Conservation (phyloP, 2,329 filamentous ascomycete species). For the Penicillium sp. region DNA sequence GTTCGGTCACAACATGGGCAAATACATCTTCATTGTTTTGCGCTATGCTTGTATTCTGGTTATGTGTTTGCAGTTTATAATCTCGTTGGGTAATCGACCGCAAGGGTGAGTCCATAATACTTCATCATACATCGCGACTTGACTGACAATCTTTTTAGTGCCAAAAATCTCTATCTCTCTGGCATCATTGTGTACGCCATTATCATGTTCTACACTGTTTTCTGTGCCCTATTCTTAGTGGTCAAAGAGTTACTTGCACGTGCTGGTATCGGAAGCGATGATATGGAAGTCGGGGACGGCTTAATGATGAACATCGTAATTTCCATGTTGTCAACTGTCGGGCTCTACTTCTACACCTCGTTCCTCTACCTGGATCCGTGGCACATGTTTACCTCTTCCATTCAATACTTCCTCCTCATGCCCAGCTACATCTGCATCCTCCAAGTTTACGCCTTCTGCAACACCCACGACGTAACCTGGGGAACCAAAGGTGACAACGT, state of each 20-base stretch:
- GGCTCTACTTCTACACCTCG: constrained; percentile 93
- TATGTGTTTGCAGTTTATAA: constrained; percentile 92
- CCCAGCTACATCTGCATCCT: constrained; percentile 95
- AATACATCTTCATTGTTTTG: constrained; percentile 80
- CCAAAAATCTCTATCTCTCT: constrained; percentile 81
- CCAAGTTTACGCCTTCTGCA: constrained; percentile 98
- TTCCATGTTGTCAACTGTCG: constrained; percentile 81
- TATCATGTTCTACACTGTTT: constrained; percentile 95
- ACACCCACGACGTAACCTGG: constrained; percentile 98
- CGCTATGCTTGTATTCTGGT: constrained; percentile 82
- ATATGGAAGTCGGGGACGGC: constrained; percentile 69
- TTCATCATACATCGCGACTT: neutral
- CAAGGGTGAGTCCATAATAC: constrained; percentile 60
- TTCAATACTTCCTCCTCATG: constrained; percentile 88
- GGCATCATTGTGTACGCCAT: constrained; percentile 87
- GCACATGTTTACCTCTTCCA: constrained; percentile 95
- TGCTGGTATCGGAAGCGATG: constrained; percentile 39
- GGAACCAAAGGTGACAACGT: constrained; percentile 98
- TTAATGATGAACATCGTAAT: constrained; percentile 94
- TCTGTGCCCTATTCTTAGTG: constrained; percentile 85
- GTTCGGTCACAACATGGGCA: constrained; percentile 82
- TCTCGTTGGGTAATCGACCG: constrained; percentile 92
- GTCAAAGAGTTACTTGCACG: constrained; percentile 68
- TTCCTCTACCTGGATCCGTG: constrained; percentile 96
- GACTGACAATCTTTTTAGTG: constrained; percentile 37